Evolutionary conservation across 306 rosid genomes (phyloP).

Genomic region (Quercus robur): DNA sequence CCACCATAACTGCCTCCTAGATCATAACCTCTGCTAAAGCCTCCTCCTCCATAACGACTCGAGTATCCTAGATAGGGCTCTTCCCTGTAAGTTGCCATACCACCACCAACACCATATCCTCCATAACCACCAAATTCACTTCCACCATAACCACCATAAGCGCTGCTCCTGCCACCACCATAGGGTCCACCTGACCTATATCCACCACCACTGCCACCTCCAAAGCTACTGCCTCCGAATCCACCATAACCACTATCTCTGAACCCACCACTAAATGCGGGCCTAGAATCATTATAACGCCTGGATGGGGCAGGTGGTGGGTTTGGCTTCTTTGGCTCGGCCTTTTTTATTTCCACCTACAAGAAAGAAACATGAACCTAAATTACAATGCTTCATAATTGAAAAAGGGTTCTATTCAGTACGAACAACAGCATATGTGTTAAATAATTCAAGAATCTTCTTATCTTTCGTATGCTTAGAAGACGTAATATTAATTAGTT

Average conservation of each 20-base stretch:
- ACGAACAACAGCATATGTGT: background rate
- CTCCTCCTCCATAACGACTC: slow-evolving; percentile 81
- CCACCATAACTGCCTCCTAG: slow-evolving; percentile 83
- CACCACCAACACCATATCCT: slow-evolving; percentile 56
- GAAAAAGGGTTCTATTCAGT: background rate
- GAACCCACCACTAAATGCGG: slow-evolving; percentile 63
- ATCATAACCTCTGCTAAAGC: slow-evolving; percentile 81
- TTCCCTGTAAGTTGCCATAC: slow-evolving; percentile 77
- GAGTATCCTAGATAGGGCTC: slow-evolving; percentile 76
- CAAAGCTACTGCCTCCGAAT: slow-evolving; percentile 58
- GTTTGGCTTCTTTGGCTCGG: slow-evolving; percentile 93
- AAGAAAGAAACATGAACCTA: slow-evolving; percentile 4
- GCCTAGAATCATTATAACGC: slow-evolving; percentile 75
- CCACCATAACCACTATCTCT: slow-evolving; percentile 80
- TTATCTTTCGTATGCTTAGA: background rate
- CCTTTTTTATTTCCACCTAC: slow-evolving; percentile 97
- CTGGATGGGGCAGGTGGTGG: slow-evolving; percentile 73
- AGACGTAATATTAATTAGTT: background rate
- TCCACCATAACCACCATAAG: slow-evolving; percentile 65
- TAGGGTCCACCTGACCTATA: slow-evolving; percentile 63
- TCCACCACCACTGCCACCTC: slow-evolving; percentile 42
- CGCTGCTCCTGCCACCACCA: slow-evolving; percentile 56
- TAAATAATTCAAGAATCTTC: background rate
- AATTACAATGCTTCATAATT: background rate
- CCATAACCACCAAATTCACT: slow-evolving; percentile 87